Conservation (phyloP, 2,329 filamentous ascomycete genomes). For the Rhytidhysteron rufulum region DNA sequence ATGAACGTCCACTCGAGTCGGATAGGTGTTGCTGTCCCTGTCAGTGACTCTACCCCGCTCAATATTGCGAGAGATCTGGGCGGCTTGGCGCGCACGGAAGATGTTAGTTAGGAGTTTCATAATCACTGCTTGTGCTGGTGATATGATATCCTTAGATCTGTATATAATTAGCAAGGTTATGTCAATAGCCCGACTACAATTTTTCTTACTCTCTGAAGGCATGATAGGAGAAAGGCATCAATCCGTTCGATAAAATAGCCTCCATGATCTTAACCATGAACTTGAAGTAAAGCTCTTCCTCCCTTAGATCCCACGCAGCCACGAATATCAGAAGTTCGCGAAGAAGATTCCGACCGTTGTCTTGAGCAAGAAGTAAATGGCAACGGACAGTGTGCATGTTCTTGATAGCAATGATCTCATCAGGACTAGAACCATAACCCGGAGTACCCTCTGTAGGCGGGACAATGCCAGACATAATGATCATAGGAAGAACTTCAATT, state of each 20-base stretch:
- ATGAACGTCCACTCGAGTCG: constrained; percentile 53
- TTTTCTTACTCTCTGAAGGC: constrained; percentile 71
- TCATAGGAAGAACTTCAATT: constrained; percentile 95
- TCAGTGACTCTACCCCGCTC: constrained; percentile 5
- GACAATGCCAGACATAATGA: constrained; percentile 91
- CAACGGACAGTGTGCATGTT: constrained; percentile 89
- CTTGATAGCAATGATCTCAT: constrained; percentile 54
- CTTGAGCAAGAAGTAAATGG: constrained; percentile 82
- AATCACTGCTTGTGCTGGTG: constrained; percentile 88
- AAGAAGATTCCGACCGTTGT: constrained; percentile 84
- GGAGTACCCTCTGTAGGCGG: constrained; percentile 69
- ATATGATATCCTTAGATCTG: constrained; percentile 86
- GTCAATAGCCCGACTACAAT: too few species aligned
- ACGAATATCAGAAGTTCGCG: constrained; percentile 93
- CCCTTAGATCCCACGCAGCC: constrained; percentile 92
- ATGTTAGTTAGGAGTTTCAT: constrained; percentile 88
- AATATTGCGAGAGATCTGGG: constrained; percentile 25
- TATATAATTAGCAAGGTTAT: too few species aligned
- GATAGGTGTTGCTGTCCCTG: constrained; percentile 15
- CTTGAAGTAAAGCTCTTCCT: constrained; percentile 92
- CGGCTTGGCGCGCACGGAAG: constrained; percentile 60
- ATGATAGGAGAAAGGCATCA: constrained; percentile 90
- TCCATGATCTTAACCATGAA: constrained; percentile 96
- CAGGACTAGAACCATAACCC: constrained; percentile 48
- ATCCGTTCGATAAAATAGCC: constrained; percentile 80